Base-by-base conservation (phyloP, 768 basidiomycete species). In the Tulasnella sp. region DNA sequence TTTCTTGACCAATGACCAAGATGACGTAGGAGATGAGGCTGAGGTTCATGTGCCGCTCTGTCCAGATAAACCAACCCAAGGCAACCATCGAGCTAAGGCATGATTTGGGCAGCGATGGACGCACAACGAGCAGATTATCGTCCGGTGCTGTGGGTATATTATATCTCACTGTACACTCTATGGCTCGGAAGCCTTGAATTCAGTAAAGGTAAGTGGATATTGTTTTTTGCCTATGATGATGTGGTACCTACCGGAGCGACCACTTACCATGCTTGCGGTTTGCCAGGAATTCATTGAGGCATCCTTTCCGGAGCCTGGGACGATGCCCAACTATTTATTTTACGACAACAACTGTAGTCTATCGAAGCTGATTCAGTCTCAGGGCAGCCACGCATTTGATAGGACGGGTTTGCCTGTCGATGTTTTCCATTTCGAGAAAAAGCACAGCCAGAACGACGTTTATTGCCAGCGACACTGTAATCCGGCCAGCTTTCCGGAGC, bases 401-500 rank as follows among this genome's bases (percentile, higher is more conserved):
- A 25, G 25, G 22, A 58, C 54, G 2, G 54, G 54, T 25, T 12
- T 58, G 9, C n/a, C 54, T 12, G 29, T 58, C 29, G n/a, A 58
- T 22, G 54, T 58, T 17, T 58, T 58, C 22, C 54, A 58, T 31
- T 58, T 58, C 54, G 25, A 58, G 54, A 19, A 7, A 3, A 58
- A 58, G 54, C 54, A 58, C 54, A 58, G 25, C 12, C 19, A 25
- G 9, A 58, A 15, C 8, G 54, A 58, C 29, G 9, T n/a, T 77
- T 83, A 17, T 19, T 85, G 83, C 38, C 79, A 80, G 15, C 54
- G 42, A 34, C 76, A 83, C 72, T 82, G 81, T 68, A 85, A 83
- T 37, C 83, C 83, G 0, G 52, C 78, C 0, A 36, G 58, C 0
- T 85, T 76, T 31, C 72, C 77, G 0, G 85, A 86, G 25, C 80